phyloP scores from a whole-genome alignment of 495 filamentous ascomycete genomes.

The Gamarada debralockiae region DNA sequence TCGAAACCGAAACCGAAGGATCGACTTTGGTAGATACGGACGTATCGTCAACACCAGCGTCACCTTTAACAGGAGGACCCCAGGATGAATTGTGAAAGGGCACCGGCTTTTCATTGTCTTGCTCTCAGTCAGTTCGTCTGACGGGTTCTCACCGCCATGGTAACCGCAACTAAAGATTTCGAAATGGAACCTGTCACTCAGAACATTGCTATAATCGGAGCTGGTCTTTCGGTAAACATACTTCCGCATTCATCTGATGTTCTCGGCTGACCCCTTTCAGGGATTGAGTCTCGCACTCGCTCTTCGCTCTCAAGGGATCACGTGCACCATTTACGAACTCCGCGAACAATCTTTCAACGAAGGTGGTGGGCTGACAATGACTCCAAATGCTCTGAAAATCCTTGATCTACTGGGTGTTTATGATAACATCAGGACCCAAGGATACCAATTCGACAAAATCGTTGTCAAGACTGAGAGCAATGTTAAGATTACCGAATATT shows the following conservation, averaged over 20 bases:
- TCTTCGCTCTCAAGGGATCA: slow-evolving; percentile 25
- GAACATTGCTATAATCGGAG: too few species aligned
- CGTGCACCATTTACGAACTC: slow-evolving; percentile 41
- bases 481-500: neutral
- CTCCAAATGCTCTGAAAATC: slow-evolving; percentile 42
- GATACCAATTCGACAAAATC: slow-evolving; percentile 3
- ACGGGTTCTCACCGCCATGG: too few species aligned
- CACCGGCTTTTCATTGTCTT: too few species aligned
- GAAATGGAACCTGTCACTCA: too few species aligned
- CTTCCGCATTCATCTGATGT: too few species aligned
- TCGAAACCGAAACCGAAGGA: too few species aligned
- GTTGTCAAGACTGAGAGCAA: neutral
- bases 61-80: too few species aligned
- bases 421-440: neutral
- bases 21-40: neutral
- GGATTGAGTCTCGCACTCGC: slow-evolving; percentile 36
- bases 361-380: slow-evolving; percentile 45
- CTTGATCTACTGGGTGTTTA: slow-evolving; percentile 39
- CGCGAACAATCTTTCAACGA: slow-evolving; percentile 24
- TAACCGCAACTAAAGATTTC: too few species aligned
- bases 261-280: neutral
- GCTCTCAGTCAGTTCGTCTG: too few species aligned
- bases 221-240: too few species aligned
- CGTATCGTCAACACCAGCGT: neutral
- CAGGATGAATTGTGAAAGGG: too few species aligned